Base-by-base conservation (phyloP, 805 yeast genomes). In the Debaryomyces prosopidis region DNA sequence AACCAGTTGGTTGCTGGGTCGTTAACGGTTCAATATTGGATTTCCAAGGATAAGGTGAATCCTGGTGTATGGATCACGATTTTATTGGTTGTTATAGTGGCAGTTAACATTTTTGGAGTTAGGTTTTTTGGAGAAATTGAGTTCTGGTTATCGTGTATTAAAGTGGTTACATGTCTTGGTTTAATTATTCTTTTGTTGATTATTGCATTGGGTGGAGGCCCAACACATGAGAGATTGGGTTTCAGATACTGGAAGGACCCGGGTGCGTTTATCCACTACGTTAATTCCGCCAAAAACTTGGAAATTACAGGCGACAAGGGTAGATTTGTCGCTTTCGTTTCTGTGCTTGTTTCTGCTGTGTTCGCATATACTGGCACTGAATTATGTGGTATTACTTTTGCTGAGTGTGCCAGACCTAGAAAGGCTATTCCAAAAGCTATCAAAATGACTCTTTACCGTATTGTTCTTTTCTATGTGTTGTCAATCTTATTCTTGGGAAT, bases 141-240 rank as follows among this genome's bases (percentile, higher is more conserved):
- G 60, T 87, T 75, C 55, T 73, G 85, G 82, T 69, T 85, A 44
- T 81, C 87, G 2, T 61, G 79, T 23, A 66, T 85, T 54, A 87
- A 87, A 66, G 83, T 87, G 28, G 36, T 82, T 33, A 81, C 87
- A 5, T 79, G 82, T 69, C 51, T 82, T 35, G 90, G 86, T n/a
- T 70, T 87, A 39, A 85, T 87, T 46, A 48, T 87, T 12, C 62
- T 85, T 42, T 69, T 85, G 43, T 75, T 85, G 51, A 67, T 83
- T 46, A 77, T 87, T 48, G 84, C 85, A 68, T 69, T 82, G 45
- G 96, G 96, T 48, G 96, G 94, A 44, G 87, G 83, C 23, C 91
- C 92, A 51, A 73, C 75, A 36, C 84, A 83, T 55, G 89, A 85
- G 54, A 76, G 92, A 63, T 65, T 79, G 28, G 92, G 91, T 1